phyloP scores from a whole-genome alignment of 352 stramenopile species.

The Thalassiosira gravida region DNA sequence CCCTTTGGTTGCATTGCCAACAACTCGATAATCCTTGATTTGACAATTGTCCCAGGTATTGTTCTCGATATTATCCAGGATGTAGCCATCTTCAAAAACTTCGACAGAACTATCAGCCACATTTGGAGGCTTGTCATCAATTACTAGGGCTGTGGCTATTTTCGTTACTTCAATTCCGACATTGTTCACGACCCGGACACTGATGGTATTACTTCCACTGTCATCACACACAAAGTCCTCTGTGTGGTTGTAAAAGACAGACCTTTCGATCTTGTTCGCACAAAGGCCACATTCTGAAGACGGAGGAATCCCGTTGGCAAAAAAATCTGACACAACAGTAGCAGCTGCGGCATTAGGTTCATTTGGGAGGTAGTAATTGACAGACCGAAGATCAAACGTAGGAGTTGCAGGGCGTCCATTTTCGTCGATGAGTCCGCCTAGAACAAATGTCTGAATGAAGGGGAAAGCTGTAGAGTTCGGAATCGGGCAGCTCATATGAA shows the following conservation, averaged over 20 bases:
- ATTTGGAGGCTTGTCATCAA: background rate
- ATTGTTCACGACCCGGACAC: background rate
- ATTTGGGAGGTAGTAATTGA: background rate
- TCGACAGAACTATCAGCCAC: background rate
- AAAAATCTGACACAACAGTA: background rate
- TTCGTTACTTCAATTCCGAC: background rate
- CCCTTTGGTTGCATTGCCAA: background rate
- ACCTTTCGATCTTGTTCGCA: background rate
- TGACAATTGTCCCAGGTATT: background rate
- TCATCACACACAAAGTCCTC: background rate
- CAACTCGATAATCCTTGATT: background rate
- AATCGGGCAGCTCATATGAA: background rate
- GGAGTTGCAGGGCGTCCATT: background rate
- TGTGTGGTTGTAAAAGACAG: background rate
- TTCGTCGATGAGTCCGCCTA: background rate
- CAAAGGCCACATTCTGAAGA: background rate
- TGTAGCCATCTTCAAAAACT: background rate
- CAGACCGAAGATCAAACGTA: background rate
- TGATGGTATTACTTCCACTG: background rate
- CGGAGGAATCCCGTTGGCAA: background rate
- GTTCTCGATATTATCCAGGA: background rate
- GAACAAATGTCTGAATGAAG: background rate
- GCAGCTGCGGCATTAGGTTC: background rate
- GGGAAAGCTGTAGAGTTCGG: background rate
- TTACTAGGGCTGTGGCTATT: background rate